Base-by-base conservation (phyloP, 1,284 basidiomycete genomes). In the Cryptococcus sp. region DNA sequence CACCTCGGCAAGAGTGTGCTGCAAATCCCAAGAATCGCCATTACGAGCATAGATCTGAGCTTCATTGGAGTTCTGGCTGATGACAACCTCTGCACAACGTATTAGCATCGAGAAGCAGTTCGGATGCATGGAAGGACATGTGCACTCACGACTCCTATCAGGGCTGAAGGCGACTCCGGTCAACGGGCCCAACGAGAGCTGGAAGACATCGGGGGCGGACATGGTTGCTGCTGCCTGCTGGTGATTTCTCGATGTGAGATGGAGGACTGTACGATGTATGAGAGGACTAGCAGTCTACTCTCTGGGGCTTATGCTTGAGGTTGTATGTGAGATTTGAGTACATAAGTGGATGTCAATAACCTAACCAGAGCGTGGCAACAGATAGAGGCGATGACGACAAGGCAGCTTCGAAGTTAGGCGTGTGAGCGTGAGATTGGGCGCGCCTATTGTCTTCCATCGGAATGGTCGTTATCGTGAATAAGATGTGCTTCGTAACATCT, bases 141-240 rank as follows among this genome's bases (percentile, higher is more conserved):
- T n/a, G 16, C 5, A 83, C 88, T 74, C 70, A 95, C 93, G 88
- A 61, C 81, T 84, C 67, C 92, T 88, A 78, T 97, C 91, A 19
- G 88, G 88, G 76, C 88, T 95, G 84, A 98, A 99, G 2, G 92
- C 84, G 78, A 97, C 93, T 47, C 89, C 88, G 8, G 91, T 94
- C 54, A 99, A 84, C 19, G 95, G 91, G 3, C 85, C 85, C 70
- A 91, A 85, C 35, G 89, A 85, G 56, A 99, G 85, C 60, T 86
- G 85, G 77, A 86, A 88, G 22, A 91, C 82, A 82, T 93, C 86
- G 47, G 89, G 88, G 47, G 81, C 72, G 58, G 88, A 81, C 91
- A 93, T 93, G 57, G 41, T 85, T 71, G 89, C 87, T 6, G 17
- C 7, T n/a, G 38, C 3, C 87, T 6, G 17, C n/a, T n/a, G 38